Conservation (phyloP, 768 basidiomycete species). For the Macrolepiota albuminosa region DNA sequence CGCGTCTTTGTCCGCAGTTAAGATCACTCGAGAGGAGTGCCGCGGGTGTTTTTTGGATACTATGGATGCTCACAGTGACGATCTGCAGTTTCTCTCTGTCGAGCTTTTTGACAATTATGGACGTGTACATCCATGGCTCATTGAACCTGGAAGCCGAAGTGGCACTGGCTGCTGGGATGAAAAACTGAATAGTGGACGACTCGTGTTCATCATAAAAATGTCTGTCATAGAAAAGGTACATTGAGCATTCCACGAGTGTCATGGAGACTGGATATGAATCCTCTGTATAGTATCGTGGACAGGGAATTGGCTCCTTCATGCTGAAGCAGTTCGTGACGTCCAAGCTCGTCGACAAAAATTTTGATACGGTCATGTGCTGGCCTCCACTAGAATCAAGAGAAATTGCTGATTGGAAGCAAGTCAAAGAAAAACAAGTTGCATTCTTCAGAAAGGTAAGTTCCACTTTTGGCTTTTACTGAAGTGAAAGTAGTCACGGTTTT, state of each 20-base stretch:
- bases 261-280: background rate
- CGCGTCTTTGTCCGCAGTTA: slow-evolving; percentile 5
- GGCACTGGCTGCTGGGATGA: slow-evolving; percentile 27
- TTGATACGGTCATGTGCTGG: slow-evolving; percentile 18
- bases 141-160: slow-evolving; percentile 21
- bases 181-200: slow-evolving; percentile 21
- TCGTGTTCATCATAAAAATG: slow-evolving; percentile 24
- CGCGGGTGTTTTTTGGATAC: slow-evolving; percentile 14
- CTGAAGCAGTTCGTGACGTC: slow-evolving; percentile 15
- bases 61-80: slow-evolving; percentile 26
- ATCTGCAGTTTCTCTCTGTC: slow-evolving; percentile 23
- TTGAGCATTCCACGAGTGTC: background rate
- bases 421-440: slow-evolving; percentile 2
- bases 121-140: slow-evolving; percentile 16
- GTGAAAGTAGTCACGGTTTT: background rate
- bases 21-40: background rate
- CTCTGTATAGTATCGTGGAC: slow-evolving; percentile 5
- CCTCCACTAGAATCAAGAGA: slow-evolving; percentile 13
- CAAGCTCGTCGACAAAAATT: slow-evolving; percentile 4
- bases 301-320: slow-evolving; percentile 12
- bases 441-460: background rate
- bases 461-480: background rate
- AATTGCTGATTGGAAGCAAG: background rate
- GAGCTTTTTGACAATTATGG: slow-evolving; percentile 26
- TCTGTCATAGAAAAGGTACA: slow-evolving; percentile 18